These are phyloP conservation scores for Psilocybe cyanescens DNA, from an alignment of 768 basidiomycete genomes.

Conservation along the genomic window DNA sequence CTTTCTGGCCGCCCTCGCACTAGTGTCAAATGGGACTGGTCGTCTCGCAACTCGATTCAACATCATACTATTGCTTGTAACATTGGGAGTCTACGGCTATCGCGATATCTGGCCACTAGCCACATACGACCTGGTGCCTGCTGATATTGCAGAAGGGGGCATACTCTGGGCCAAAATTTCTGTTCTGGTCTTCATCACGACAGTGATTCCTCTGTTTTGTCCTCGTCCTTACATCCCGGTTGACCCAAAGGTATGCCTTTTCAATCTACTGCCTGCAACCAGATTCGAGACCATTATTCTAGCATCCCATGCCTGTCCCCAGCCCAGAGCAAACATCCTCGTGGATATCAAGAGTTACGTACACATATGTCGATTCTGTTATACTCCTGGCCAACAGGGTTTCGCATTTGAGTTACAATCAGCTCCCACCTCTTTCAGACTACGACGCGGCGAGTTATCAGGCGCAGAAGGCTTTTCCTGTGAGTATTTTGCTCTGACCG, in stretches of 20 bases:
- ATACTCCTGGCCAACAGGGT: slow-evolving; percentile 45
- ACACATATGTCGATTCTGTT: slow-evolving; percentile 55
- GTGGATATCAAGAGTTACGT: slow-evolving; percentile 44
- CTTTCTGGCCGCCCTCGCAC: slow-evolving; percentile 38
- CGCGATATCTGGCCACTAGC: slow-evolving; percentile 60
- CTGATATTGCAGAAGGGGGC: slow-evolving; percentile 46
- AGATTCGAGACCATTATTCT: not conserved
- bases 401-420: slow-evolving; percentile 47
- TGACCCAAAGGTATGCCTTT: slow-evolving; percentile 42
- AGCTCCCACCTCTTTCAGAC: slow-evolving; percentile 66
- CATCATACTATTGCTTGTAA: slow-evolving; percentile 30
- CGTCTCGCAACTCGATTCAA: slow-evolving; percentile 27
- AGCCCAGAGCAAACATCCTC: slow-evolving; percentile 57
- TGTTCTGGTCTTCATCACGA: slow-evolving; percentile 42
- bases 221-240: slow-evolving; percentile 57
- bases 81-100: slow-evolving; percentile 49
- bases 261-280: not conserved
- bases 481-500: slow-evolving; percentile 25
- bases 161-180: slow-evolving; percentile 54
- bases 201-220: slow-evolving; percentile 52
- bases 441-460: slow-evolving; percentile 43
- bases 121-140: slow-evolving; percentile 45
- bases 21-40: slow-evolving; percentile 33
- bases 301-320: slow-evolving; percentile 34
- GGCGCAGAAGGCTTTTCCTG: slow-evolving; percentile 17